phyloP scores from a whole-genome alignment of 2,329 filamentous ascomycete genomes.

The Pyrenophora graminea region DNA sequence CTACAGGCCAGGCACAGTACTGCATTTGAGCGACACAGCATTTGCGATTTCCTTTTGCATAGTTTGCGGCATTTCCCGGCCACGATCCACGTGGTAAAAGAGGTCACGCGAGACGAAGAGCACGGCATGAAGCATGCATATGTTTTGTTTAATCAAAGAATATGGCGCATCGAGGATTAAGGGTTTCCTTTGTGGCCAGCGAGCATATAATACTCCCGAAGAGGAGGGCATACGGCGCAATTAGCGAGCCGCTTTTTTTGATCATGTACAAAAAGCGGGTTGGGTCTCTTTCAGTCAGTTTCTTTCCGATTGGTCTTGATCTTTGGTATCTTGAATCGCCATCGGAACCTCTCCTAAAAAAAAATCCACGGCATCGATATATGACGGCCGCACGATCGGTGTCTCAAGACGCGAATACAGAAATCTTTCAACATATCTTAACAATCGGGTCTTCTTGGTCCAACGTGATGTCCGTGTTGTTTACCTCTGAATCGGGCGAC shows the following conservation, averaged over 20 bases:
- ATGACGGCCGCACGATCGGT: slow-evolving; percentile 17
- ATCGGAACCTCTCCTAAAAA: slow-evolving; percentile 9
- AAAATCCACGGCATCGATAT: slow-evolving; percentile 22
- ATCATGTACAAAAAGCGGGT: slow-evolving; percentile 42
- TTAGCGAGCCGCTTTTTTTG: slow-evolving; percentile 20
- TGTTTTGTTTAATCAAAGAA: slow-evolving; percentile 21
- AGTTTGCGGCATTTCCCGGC: slow-evolving; percentile 24
- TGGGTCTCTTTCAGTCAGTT: slow-evolving; percentile 17
- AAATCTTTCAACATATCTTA: slow-evolving; percentile 31
- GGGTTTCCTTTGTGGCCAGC: slow-evolving; percentile 12
- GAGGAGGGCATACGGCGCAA: slow-evolving; percentile 20
- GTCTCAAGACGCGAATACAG: slow-evolving; percentile 26
- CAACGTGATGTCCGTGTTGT: slow-evolving; percentile 6
- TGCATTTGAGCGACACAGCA: slow-evolving; percentile 43
- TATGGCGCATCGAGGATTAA: slow-evolving; percentile 14
- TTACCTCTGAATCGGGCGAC: background rate
- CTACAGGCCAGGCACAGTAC: slow-evolving; percentile 24
- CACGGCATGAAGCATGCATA: slow-evolving; percentile 9
- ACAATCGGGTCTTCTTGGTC: background rate
- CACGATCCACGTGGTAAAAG: slow-evolving; percentile 22
- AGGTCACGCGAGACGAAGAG: slow-evolving; percentile 17
- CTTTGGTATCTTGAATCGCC: slow-evolving; percentile 21
- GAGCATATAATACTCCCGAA: slow-evolving; percentile 25
- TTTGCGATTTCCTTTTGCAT: slow-evolving; percentile 34
- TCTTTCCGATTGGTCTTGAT: slow-evolving; percentile 13